Base-by-base conservation (phyloP, 2,329 filamentous ascomycete species). In the Nannizzia gypsea region DNA sequence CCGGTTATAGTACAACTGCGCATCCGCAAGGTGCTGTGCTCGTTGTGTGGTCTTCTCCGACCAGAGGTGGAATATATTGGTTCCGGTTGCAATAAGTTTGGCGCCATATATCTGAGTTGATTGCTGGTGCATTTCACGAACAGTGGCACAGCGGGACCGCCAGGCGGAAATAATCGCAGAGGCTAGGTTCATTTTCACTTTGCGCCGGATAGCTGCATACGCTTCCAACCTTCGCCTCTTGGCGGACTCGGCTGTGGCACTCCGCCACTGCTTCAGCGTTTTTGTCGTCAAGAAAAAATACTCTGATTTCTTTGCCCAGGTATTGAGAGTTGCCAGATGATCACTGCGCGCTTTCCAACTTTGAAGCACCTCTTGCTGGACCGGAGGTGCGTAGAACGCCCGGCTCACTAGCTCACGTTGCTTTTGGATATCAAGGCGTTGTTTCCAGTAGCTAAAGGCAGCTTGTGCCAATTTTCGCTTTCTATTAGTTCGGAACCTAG, bases 231-330 rank as follows among this genome's bases (percentile, higher is more conserved):
- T 76, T 22, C 80, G 77, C 63, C 74, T 73, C 61, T 81, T 78
- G 34, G 80, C 74, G 15, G 78, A 75, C 59, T 81, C 72, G 46
- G 76, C 68, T 1, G 78, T 79, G 20, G 78, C 76, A 42, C 73
- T 71, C 22, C 74, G 76, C 82, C 81, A 84, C 13, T 69, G 67
- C 63, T 78, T 81, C 57, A 84, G 64, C 1, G 74, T 71, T 46
- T 71, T 73, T 6, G 73, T 82, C 46, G 76, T 72, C n/a, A 80
- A 66, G 40, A 81, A 79, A 66, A 82, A 85, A 64, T 80, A 84
- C 9, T 75, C 71, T 24, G 81, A 81, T 67, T 81, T 77, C n/a
- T 70, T 69, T 26, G 81, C 78, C 80, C 79, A 81, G 24, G 72
- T 72, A 48, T 80, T 74, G 50, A 84, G 68, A 64, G 78, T 74